These are phyloP conservation scores for Skeletonema costatum DNA, from an alignment of 108 stramenopile species.

Conservation along the genomic window DNA sequence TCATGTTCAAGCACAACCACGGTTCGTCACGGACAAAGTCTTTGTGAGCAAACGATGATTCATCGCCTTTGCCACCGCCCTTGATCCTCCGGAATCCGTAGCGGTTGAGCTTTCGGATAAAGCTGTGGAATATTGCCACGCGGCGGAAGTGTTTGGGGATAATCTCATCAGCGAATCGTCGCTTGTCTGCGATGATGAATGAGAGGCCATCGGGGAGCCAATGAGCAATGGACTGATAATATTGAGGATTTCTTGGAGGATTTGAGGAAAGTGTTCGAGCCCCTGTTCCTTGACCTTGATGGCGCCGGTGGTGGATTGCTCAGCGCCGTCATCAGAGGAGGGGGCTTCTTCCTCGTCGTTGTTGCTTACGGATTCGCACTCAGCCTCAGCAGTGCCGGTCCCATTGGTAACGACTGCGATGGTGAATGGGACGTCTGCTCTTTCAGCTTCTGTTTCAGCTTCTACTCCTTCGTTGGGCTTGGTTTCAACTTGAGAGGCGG, in stretches of 20 bases:
- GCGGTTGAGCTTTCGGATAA: slow-evolving; percentile 36
- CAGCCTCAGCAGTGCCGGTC: no score
- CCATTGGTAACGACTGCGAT: no score
- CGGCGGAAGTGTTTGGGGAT: slow-evolving; percentile 45
- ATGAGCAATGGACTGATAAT: slow-evolving; percentile 12
- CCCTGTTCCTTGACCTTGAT: not conserved
- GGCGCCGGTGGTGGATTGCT: no score
- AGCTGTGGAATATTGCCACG: slow-evolving; percentile 32
- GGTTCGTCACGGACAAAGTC: not conserved
- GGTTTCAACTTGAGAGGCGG: not conserved
- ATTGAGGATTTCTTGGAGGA: slow-evolving; percentile 30
- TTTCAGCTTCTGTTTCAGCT: no score
- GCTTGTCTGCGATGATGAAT: slow-evolving; percentile 36
- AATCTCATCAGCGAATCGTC: slow-evolving; percentile 17
- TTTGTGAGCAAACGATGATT: not conserved
- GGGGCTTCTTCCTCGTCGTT: not conserved
- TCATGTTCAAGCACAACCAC: not conserved
- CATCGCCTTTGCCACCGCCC: not conserved
- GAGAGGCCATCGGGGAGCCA: slow-evolving; percentile 34
- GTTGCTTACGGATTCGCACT: not conserved
- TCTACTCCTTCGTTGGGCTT: not conserved
- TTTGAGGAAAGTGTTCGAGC: slow-evolving; percentile 8
- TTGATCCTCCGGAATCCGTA: not conserved
- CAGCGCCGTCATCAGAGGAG: not conserved
- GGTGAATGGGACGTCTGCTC: no score